A percentile compares a stretch with the other conserved stretches of the same genome.
phyloP scores from a whole-genome alignment of 805 yeast genomes.

The Lipomyces oligophaga region DNA sequence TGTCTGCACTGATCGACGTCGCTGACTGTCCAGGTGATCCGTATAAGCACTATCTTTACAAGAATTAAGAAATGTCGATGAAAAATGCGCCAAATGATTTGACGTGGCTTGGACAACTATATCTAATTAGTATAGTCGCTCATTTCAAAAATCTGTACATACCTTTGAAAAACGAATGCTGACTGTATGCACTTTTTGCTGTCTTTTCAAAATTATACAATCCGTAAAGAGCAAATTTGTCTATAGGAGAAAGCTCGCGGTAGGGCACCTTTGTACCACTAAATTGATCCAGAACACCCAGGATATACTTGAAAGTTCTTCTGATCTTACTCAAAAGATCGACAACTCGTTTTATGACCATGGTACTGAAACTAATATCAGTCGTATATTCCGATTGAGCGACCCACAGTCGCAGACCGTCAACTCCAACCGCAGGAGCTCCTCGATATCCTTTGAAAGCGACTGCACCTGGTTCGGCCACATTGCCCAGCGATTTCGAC shows the following conservation, averaged over 20 bases:
- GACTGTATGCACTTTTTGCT: constrained; percentile 47
- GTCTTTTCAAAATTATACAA: constrained; percentile 47
- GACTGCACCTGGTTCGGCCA: constrained; percentile 62
- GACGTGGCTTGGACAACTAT: constrained; percentile 60
- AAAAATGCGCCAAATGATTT: constrained; percentile 66
- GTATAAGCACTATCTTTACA: constrained; percentile 84
- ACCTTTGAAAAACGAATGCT: constrained; percentile 58
- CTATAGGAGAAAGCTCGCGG: constrained; percentile 39
- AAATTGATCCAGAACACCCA: constrained; percentile 66
- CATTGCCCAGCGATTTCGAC: constrained; percentile 92
- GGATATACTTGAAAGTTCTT: constrained; percentile 70
- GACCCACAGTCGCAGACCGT: constrained; percentile 85
- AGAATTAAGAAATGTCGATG: constrained; percentile 81
- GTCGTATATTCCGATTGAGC: constrained; percentile 83
- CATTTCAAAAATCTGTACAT: background rate
- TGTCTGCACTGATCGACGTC: constrained; percentile 61
- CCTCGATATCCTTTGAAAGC: constrained; percentile 54
- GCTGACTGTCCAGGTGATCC: constrained; percentile 46
- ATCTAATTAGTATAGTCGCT: background rate
- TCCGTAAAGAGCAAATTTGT: constrained; percentile 58
- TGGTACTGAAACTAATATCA: constrained; percentile 73
- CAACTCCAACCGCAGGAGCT: constrained; percentile 71
- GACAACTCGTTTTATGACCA: constrained; percentile 67
- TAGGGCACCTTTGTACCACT: constrained; percentile 37
- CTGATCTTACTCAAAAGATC: constrained; percentile 79